Evolutionary conservation across 2,329 filamentous ascomycete species (phyloP).

Genomic region (Fusarium luffae): DNA sequence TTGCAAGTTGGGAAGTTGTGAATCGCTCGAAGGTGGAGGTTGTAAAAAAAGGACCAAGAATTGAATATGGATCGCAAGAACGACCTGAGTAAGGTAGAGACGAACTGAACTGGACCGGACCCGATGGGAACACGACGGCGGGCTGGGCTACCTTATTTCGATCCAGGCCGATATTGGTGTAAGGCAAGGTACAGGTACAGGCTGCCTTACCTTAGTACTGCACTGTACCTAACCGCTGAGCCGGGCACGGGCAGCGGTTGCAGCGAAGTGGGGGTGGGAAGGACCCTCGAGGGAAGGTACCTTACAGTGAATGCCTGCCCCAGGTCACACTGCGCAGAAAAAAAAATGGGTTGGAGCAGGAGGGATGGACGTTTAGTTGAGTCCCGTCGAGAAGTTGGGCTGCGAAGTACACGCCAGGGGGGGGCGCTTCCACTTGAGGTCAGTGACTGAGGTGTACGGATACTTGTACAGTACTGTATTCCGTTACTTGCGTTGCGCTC

Average conservation of each 20-base stretch:
- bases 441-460: slow-evolving; percentile 2
- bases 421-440: slow-evolving; percentile 6
- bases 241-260: slow-evolving; percentile 28
- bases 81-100: slow-evolving; percentile 5
- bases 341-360: neutral
- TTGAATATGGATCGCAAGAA: slow-evolving; percentile 4
- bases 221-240: slow-evolving; percentile 26
- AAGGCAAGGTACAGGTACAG: slow-evolving; percentile 10
- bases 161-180: slow-evolving; percentile 35
- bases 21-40: slow-evolving; percentile 38
- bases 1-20: slow-evolving; percentile 42
- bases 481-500: slow-evolving; percentile 1
- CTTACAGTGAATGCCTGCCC: slow-evolving; percentile 34
- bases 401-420: slow-evolving; percentile 28
- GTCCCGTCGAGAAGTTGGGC: neutral
- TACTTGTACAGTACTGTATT: neutral
- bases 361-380: neutral
- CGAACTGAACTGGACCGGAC: neutral
- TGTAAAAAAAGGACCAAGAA: slow-evolving; percentile 40
- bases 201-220: neutral
- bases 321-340: neutral
- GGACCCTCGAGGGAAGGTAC: slow-evolving; percentile 31
- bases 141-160: slow-evolving; percentile 41
- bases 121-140: slow-evolving; percentile 14
- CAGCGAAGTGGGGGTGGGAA: slow-evolving; percentile 25